Base-by-base conservation (phyloP, 768 basidiomycete species). In the Piloderma croceum region DNA sequence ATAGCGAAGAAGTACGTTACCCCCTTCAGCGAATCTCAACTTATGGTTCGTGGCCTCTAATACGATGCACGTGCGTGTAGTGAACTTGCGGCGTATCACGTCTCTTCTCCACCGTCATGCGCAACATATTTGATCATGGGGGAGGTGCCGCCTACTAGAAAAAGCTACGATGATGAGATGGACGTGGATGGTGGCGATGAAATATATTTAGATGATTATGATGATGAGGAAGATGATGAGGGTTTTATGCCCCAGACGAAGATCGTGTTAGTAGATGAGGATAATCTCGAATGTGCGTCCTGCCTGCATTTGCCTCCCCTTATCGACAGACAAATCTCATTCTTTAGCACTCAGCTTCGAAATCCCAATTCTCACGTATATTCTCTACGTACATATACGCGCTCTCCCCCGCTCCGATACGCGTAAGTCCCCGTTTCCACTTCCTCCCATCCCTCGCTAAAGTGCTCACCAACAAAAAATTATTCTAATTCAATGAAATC, bases 41-140 rank as follows among this genome's bases (percentile, higher is more conserved):
- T n/a, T n/a, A n/a, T n/a, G n/a, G n/a, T n/a, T n/a, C n/a, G n/a
- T n/a, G n/a, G n/a, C n/a, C n/a, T n/a, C n/a, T n/a, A n/a, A n/a
- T n/a, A n/a, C n/a, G n/a, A n/a, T n/a, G n/a, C n/a, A n/a, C n/a
- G n/a, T n/a, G n/a, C n/a, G n/a, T n/a, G n/a, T n/a, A n/a, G n/a
- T n/a, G n/a, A n/a, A n/a, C n/a, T n/a, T n/a, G n/a, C n/a, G n/a
- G n/a, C n/a, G n/a, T n/a, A n/a, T n/a, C n/a, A n/a, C n/a, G n/a
- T n/a, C n/a, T n/a, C n/a, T n/a, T n/a, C n/a, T n/a, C n/a, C n/a
- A n/a, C n/a, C n/a, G n/a, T n/a, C n/a, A n/a, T n/a, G n/a, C n/a
- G 85, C 88, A n/a, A 89, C 85, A 1, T 89, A 84, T 61, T 60
- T 85, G 25, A 50, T 90, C 10, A 76, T 71, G 11, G 88, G 88